These are phyloP conservation scores for Cenchrus purpureus DNA, from an alignment of 176 grass and related monocot genomes.

Conservation along the genomic window DNA sequence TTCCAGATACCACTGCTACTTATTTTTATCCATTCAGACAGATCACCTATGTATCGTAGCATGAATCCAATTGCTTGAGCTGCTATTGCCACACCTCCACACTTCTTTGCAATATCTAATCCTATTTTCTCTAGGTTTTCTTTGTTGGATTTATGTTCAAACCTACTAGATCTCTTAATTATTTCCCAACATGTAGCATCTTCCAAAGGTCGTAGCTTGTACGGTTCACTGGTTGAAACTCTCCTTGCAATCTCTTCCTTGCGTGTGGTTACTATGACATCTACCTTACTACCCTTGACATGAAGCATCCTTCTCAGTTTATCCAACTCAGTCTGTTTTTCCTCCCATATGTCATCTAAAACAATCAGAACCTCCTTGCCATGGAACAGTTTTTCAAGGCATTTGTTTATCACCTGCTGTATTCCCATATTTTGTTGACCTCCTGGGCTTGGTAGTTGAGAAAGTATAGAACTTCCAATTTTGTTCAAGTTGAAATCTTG, in stretches of 20 bases:
- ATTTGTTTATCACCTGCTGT: background rate
- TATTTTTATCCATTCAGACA: background rate
- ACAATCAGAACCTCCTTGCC: background rate
- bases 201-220: background rate
- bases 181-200: background rate
- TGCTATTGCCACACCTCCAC: constrained; percentile 10
- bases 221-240: background rate
- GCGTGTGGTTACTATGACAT: constrained; percentile 6
- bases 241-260: background rate
- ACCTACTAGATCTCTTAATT: background rate
- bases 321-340: background rate
- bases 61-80: background rate
- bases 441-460: background rate
- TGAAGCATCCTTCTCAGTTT: background rate
- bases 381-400: background rate
- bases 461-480: constrained; percentile 4
- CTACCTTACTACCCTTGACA: background rate
- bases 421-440: background rate
- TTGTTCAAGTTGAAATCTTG: background rate
- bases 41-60: background rate
- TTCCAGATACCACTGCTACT: background rate
- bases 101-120: background rate
- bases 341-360: constrained; percentile 17
- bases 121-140: background rate
- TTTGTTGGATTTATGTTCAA: background rate